phyloP scores from a whole-genome alignment of 495 filamentous ascomycete genomes.

The Penicillium paxilli region DNA sequence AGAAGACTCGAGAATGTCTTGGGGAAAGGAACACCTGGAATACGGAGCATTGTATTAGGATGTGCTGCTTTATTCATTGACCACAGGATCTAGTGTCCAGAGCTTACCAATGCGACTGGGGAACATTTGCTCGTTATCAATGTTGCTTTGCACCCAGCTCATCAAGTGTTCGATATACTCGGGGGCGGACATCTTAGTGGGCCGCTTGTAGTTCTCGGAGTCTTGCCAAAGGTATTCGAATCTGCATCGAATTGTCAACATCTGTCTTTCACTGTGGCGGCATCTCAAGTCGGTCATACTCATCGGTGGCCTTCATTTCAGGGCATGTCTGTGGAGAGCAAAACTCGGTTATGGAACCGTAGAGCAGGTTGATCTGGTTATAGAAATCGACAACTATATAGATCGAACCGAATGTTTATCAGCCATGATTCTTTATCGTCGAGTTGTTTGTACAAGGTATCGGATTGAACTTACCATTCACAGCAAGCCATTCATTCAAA shows the following conservation, averaged over 20 bases:
- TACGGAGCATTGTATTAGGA: not conserved
- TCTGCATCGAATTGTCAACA: constrained; percentile 37
- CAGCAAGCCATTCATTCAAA: constrained; percentile 94
- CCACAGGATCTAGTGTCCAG: too few relatives aligned
- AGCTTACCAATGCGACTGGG: constrained; percentile 86
- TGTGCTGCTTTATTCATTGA: too few relatives aligned
- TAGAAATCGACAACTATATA: constrained; percentile 96
- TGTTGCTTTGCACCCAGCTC: constrained; percentile 91
- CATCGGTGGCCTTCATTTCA: constrained; percentile 99
- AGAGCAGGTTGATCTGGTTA: constrained; percentile 98
- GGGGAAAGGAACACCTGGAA: constrained; percentile 85
- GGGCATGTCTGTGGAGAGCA: constrained; percentile 96
- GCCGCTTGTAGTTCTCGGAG: constrained; percentile 84
- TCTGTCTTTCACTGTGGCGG: not conserved
- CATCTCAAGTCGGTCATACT: constrained; percentile 53
- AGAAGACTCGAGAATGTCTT: constrained; percentile 85
- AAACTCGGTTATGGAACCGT: constrained; percentile 98
- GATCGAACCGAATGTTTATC: constrained; percentile 4
- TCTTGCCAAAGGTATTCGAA: constrained; percentile 99
- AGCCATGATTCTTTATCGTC: not conserved
- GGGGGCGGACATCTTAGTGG: constrained; percentile 96
- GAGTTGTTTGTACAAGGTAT: not conserved
- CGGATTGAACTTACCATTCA: constrained; percentile 66
- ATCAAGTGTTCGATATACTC: constrained; percentile 97
- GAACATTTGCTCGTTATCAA: constrained; percentile 94